Base-by-base conservation (phyloP, 2,329 filamentous ascomycete species). In the Dothideomycetes sp. region DNA sequence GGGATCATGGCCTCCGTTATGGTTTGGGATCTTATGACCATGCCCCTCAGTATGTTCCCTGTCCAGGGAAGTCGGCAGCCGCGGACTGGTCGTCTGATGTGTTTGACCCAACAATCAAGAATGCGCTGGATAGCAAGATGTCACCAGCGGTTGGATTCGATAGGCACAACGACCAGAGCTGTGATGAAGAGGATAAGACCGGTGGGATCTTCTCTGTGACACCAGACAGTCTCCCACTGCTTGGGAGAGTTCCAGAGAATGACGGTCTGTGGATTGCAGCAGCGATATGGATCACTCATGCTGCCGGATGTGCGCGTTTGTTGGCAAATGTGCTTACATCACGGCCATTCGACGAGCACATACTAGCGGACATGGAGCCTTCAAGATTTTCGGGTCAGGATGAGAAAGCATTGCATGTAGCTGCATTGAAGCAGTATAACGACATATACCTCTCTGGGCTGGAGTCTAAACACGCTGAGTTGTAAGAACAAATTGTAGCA, bases 251-350 rank as follows among this genome's bases (percentile, higher is more conserved):
- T 3, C 40, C 51, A 10, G 47, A 37, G 1, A 19, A 48, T 1
- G 15, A 46, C 1, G 55, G 57, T 2, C 34, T 60, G 16, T 58
- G 52, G 40, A 41, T 60, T 14, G 54, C 53, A 4, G 56, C 54
- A 4, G 57, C 55, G 1, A 56, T 60, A 14, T 61, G 58, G 58
- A 51, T 61, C 24, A 59, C 58, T 0, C 54, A 57, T 44, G 58
- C 56, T 19, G 57, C 56, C 32, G 57, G 57, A 1, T 47, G 49
- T 4, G 57, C 55, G 12, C 54, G 49, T 19, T 42, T 60, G 33
- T 16, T 44, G 42, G 31, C 38, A 45, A 31, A 45, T 11, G 31
- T 51, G 42, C 16, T 44, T 11, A 8, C 15, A 19, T 22, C 24
- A 14, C 5, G 19, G 10, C 11, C 5, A 9, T 31, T 19, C 8